Evolutionary conservation across 1,139 yeast genomes (phyloP).

Genomic region (Taiozyma sp.): DNA sequence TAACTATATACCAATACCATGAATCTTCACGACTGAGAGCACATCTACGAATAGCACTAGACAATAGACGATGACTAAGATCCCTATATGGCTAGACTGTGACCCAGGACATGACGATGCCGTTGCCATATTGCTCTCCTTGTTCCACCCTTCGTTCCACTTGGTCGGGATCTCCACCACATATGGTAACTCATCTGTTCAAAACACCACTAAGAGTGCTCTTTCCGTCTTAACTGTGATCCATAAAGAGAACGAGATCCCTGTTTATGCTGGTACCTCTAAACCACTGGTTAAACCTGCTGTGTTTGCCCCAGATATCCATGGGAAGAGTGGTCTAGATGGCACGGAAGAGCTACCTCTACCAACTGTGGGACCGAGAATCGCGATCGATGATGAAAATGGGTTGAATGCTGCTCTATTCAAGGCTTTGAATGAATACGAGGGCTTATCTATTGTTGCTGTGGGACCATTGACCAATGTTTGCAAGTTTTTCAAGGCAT

Average conservation of each 20-base stretch:
- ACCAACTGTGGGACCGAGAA: conserved; percentile 34
- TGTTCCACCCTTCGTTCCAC: conserved; percentile 53
- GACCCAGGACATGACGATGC: conserved; percentile 94
- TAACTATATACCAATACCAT: no score
- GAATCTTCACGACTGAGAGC: no score
- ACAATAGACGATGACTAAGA: conserved; percentile 4
- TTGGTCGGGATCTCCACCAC: conserved; percentile 77
- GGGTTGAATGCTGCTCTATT: conserved; percentile 56
- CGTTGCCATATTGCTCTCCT: conserved; percentile 63
- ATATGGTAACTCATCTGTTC: conserved; percentile 73
- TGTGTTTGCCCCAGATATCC: conserved; percentile 57
- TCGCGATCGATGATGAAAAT: conserved; percentile 28
- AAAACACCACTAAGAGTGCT: conserved; percentile 66
- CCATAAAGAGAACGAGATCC: conserved; percentile 43
- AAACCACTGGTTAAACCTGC: conserved; percentile 50
- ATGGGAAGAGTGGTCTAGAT: conserved; percentile 73
- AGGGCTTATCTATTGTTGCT: conserved; percentile 53
- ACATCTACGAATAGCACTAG: no score
- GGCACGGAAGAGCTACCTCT: conserved; percentile 58
- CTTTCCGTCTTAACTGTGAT: conserved; percentile 57
- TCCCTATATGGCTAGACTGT: conserved; percentile 75
- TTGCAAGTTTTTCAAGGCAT: conserved; percentile 44
- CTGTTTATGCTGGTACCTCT: conserved; percentile 64
- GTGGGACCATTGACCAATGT: conserved; percentile 76
- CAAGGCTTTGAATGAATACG: conserved; percentile 39